A percentile compares a stretch with the other conserved stretches of the same genome.
Evolutionary conservation across 441 rosid genomes (phyloP).

Genomic region (Corymbia citriodora): DNA sequence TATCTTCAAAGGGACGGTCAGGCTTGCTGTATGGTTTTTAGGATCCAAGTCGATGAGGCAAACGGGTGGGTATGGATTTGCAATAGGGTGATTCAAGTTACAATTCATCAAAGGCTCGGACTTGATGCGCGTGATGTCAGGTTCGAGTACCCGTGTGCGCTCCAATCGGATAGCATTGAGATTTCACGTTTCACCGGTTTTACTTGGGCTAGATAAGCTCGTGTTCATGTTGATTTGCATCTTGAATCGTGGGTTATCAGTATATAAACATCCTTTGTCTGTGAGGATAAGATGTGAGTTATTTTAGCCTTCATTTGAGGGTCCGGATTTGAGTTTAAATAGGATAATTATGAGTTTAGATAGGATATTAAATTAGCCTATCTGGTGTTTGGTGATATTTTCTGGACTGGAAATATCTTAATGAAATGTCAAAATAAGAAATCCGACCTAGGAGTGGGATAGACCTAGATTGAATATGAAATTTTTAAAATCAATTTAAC

Average conservation of each 20-base stretch:
- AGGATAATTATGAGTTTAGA: no score
- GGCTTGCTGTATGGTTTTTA: background rate
- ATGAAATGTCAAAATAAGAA: no score
- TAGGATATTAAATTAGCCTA: no score
- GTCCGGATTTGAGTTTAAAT: no score
- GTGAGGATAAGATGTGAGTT: no score
- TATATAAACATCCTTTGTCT: no score
- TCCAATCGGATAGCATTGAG: background rate
- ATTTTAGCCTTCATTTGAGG: no score
- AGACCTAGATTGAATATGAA: no score
- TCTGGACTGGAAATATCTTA: no score
- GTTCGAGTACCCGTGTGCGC: background rate
- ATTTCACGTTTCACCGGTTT: background rate
- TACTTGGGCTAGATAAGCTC: background rate
- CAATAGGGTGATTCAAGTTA: background rate
- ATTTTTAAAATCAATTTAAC: no score
- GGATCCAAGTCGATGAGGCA: background rate
- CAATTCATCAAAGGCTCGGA: background rate
- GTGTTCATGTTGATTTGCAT: background rate
- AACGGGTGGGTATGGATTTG: background rate
- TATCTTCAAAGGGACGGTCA: background rate
- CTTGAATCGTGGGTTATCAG: background rate
- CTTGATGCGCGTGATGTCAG: background rate
- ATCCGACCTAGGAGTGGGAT: no score
- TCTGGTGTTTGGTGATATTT: no score